A percentile compares a stretch with the other conserved stretches of the same genome.
These are phyloP conservation scores for Inonotus obliquus DNA, from an alignment of 1,284 basidiomycete species.

Conservation along the genomic window DNA sequence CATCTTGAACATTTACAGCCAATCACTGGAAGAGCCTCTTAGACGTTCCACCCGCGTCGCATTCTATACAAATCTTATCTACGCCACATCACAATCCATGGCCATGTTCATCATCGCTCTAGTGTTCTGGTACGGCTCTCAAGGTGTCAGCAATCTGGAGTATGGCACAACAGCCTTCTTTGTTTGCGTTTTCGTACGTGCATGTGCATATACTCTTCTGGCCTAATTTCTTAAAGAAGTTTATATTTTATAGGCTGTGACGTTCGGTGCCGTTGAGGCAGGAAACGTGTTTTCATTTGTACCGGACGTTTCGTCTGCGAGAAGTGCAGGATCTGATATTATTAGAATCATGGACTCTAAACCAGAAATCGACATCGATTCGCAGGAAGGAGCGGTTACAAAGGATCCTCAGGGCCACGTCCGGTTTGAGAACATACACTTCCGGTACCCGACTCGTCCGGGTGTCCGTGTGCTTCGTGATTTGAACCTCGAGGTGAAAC, in stretches of 20 bases:
- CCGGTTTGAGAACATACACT: constrained; percentile 81
- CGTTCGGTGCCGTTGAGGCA: constrained; percentile 75
- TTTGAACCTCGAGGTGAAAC: constrained; percentile 74
- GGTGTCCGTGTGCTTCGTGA: constrained; percentile 82
- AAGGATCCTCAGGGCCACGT: constrained; percentile 64
- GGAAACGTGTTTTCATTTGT: constrained; percentile 90
- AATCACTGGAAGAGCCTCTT: constrained; percentile 71
- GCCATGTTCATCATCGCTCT: constrained; percentile 84
- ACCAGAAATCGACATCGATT: constrained; percentile 82
- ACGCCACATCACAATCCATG: constrained; percentile 75
- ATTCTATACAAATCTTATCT: constrained; percentile 73
- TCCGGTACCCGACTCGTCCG: constrained; percentile 92
- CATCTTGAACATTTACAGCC: constrained; percentile 67
- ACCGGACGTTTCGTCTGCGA: constrained; percentile 88
- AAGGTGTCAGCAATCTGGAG: constrained; percentile 57
- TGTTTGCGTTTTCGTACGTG: constrained; percentile 72
- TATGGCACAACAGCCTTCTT: constrained; percentile 74
- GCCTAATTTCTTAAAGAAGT: constrained; percentile 54
- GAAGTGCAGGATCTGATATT: constrained; percentile 73
- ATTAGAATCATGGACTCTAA: constrained; percentile 77
- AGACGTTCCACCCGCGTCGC: constrained; percentile 59
- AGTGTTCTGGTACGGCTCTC: constrained; percentile 82
- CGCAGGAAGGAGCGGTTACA: constrained; percentile 61
- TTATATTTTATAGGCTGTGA: constrained; percentile 45
- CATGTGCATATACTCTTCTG: neutral